Base-by-base conservation (phyloP, 805 yeast species). In the Kluyveromyces nonfermentans region DNA sequence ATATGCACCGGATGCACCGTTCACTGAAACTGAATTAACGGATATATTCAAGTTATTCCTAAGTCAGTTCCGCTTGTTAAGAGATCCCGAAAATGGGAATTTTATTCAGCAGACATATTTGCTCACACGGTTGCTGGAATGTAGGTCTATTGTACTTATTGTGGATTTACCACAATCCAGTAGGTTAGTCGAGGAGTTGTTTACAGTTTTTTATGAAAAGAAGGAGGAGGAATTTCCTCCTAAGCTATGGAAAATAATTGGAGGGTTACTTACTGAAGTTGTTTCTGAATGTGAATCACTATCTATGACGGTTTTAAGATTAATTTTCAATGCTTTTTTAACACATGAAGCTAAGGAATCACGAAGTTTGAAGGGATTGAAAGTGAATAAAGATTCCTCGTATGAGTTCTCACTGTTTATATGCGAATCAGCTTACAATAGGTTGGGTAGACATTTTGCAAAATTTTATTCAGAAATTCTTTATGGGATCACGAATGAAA, bases 1-100 rank as follows among this genome's bases (percentile, higher is more conserved):
- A 14, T 82, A 73, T 54, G 96, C 95, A 0, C 96, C 96, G 0
- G 85, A 88, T 57, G 95, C 96, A 6, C 96, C 97, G 4, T 88
- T 74, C 61, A 77, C 83, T 1, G 78, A 79, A 19, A 49, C 66
- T 1, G 80, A 82, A 50, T 67, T 88, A 33, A 67, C 78, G 1
- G 79, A 70, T 4, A 73, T 86, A 16, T 86, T 88, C 65, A 75
- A 72, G 50, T 68, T 85, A 7, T 77, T 87, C 54, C 71, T 82
- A 47, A 59, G 64, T 21, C 88, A 84, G 56, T 75, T 89, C 50
- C 70, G 70, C 43, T 71, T 69, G 38, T 61, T 86, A 35, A 57
- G 69, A 4, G 79, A 79, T 44, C 67, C 65, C 7, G 79, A 77
- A 16, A 75, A 77, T 48, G 76, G 85, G 0, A 79, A 77, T 55